phyloP scores from a whole-genome alignment of 352 stramenopile species.

The Poterioochromonas sp. region DNA sequence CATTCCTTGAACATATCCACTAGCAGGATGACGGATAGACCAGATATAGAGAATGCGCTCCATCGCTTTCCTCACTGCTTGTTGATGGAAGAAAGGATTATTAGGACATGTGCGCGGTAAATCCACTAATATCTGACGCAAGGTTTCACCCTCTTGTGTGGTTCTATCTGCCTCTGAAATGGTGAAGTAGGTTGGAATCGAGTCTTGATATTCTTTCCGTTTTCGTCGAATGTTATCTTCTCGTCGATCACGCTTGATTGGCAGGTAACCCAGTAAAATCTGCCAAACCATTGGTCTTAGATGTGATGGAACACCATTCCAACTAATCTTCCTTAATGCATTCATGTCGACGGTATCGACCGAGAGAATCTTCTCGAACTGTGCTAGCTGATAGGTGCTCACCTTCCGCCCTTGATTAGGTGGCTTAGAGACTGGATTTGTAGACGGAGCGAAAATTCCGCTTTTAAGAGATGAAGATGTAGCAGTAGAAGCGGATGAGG shows the following conservation, averaged over 20 bases:
- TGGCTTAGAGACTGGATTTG: too few species aligned
- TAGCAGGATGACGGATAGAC: conserved; percentile 93
- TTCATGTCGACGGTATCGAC: conserved; percentile 68
- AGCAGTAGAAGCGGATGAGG: too few species aligned
- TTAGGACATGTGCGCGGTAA: conserved; percentile 92
- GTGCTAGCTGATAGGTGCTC: neutral
- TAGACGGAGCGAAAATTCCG: too few species aligned
- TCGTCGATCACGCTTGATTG: conserved; percentile 80
- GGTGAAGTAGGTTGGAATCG: neutral
- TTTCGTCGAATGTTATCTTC: conserved; percentile 80
- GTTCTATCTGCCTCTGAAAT: neutral
- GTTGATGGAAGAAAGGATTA: conserved; percentile 90
- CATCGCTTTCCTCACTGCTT: conserved; percentile 75
- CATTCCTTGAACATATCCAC: conserved; percentile 96
- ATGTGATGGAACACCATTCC: conserved; percentile 73
- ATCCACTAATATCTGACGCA: conserved; percentile 95
- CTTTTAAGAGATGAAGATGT: too few species aligned
- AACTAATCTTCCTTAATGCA: conserved; percentile 73
- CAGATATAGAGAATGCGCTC: conserved; percentile 96
- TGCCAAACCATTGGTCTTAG: conserved; percentile 83
- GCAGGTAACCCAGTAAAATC: conserved; percentile 91
- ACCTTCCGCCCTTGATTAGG: too few species aligned
- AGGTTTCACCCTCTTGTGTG: conserved; percentile 82
- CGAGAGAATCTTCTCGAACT: conserved; percentile 50
- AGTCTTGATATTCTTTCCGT: conserved; percentile 77